Evolutionary conservation across 192 early-diverging fungal genomes (phyloP).

Genomic region (Haplosporangium gracile): DNA sequence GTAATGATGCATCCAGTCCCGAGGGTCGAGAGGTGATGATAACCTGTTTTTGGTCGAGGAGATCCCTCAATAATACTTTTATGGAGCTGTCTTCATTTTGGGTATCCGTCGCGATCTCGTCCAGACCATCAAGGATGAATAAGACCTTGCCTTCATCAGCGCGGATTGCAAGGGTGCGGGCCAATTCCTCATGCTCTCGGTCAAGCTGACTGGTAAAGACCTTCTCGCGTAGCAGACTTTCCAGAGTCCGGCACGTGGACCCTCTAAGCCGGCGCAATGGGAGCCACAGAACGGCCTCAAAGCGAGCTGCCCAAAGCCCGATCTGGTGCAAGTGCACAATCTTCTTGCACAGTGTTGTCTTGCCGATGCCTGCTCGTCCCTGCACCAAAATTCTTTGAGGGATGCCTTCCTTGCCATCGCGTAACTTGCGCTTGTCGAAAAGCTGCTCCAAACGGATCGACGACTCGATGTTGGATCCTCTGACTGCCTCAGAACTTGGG

Average conservation of each 20-base stretch:
- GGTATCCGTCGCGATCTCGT: constrained; percentile 5
- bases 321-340: constrained; percentile 13
- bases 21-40: constrained; percentile 20
- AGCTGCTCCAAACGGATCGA: constrained; percentile 2
- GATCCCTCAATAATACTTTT: background rate
- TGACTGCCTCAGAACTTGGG: background rate
- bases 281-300: constrained; percentile 27
- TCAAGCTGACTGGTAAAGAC: background rate
- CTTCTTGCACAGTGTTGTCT: constrained; percentile 38
- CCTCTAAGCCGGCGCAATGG: constrained; percentile 25
- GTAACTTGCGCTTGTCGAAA: constrained; percentile 21
- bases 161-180: background rate
- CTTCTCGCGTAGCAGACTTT: constrained; percentile 14
- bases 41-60: background rate
- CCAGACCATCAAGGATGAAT: constrained; percentile 32
- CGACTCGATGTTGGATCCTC: background rate
- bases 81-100: background rate
- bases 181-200: background rate
- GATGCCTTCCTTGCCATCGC: background rate
- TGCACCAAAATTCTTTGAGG: constrained; percentile 31
- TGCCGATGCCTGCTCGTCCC: constrained; percentile 35
- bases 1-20: background rate
- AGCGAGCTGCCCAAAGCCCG: constrained; percentile 15
- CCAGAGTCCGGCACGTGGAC: background rate
- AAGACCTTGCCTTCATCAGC: constrained; percentile 7